Evolutionary conservation across 129 eudicot genomes (phyloP), one percentile per base, ranked within the genome.

Genomic region (Lactuca sativa): DNA sequence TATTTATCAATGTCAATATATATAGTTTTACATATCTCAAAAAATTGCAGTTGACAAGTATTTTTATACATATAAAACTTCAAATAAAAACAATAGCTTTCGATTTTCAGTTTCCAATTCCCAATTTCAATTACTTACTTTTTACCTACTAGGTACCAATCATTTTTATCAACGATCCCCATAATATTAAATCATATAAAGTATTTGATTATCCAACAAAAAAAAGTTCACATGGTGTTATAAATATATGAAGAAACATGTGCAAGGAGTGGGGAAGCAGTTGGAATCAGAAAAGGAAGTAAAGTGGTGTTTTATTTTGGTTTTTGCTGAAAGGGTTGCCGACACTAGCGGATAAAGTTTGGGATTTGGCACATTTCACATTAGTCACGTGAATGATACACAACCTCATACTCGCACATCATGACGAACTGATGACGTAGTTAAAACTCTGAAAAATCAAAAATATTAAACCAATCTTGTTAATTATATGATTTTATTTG

Each of bases 351-450:
- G 51, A 9, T 16, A 15, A 30, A 14, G 47, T 52, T 56, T 3
- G 52, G 53, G 17, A 53, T 36, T 36, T 18, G 37, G 62, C 62
- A 67, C 62, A 49, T 53, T 67, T 67, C 73, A 67, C 73, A 48
- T 67, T 53, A 34, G 38, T 67, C 51, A 53, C 53, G 62, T 56
- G 36, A 53, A 53, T 47, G 25, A 47, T 44, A 12, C 52, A 47
- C 52, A 4, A 47, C n/a, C 52, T 47, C 52, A 47, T 14, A 47
- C 52, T 47, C 52, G 52, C 52, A 47, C 52, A 11, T 47, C 52
- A 10, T 11, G n/a, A 47, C 6, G 52, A 2, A 47, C 3, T 1
- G 5, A 1, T 11, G 52, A 47, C 52, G 52, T 43, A 43, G n/a
- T 47, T 47, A 47, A 12, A 47, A 3, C 4, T 11, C n/a, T 12